Conservation (phyloP, 1,284 basidiomycete species). For the Cryptococcus neoformans region DNA sequence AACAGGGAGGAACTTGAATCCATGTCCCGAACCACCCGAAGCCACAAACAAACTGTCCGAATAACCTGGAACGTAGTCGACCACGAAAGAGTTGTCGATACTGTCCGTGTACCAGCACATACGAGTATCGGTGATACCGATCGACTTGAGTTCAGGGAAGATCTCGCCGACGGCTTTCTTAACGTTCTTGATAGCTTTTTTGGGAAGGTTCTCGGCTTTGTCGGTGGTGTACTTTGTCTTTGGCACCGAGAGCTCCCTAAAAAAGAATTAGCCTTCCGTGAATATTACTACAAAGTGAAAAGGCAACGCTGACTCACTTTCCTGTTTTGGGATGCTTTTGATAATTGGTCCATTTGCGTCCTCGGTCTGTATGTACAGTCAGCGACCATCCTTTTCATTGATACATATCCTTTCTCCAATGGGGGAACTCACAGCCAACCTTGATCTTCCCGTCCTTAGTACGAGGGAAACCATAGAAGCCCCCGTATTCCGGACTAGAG, state of each 20-base stretch:
- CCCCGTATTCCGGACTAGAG: slow-evolving; percentile 18
- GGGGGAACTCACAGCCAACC: slow-evolving; percentile 21
- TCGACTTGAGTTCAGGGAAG: slow-evolving; percentile 21
- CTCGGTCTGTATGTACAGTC: slow-evolving; percentile 9
- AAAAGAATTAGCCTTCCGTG: slow-evolving; percentile 1
- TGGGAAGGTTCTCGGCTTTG: slow-evolving; percentile 17
- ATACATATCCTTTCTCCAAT: too few species aligned
- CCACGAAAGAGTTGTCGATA: slow-evolving; percentile 26
- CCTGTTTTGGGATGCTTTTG: slow-evolving; percentile 20
- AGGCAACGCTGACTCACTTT: slow-evolving; percentile 8
- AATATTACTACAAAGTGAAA: neutral
- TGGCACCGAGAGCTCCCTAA: slow-evolving; percentile 16
- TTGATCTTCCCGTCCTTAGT: slow-evolving; percentile 25
- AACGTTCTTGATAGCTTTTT: slow-evolving; percentile 19
- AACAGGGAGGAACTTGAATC: slow-evolving; percentile 36
- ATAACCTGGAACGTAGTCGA: slow-evolving; percentile 31
- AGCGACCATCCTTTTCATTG: neutral
- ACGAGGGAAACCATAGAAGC: slow-evolving; percentile 31
- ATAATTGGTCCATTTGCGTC: slow-evolving; percentile 29
- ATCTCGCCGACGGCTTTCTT: slow-evolving; percentile 16
- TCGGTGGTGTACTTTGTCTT: slow-evolving; percentile 22
- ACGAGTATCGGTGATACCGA: slow-evolving; percentile 27
- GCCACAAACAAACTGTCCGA: slow-evolving; percentile 21
- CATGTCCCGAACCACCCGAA: slow-evolving; percentile 28
- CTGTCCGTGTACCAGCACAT: slow-evolving; percentile 39